These are phyloP conservation scores for Ambispora gerdemannii DNA, from an alignment of 192 early-diverging fungal genomes.

Conservation along the genomic window DNA sequence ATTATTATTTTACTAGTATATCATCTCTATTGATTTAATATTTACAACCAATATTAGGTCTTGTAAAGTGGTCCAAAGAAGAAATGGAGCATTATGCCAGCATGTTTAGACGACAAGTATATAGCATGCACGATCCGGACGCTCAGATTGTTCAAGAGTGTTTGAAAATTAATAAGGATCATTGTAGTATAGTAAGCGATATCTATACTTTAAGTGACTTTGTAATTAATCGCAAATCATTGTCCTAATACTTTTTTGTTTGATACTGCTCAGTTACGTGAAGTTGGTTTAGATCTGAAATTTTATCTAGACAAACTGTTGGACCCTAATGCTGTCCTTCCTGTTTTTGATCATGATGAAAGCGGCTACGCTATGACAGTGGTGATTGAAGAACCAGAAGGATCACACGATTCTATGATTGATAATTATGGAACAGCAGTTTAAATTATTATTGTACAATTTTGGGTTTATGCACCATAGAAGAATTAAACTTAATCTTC, in stretches of 20 bases:
- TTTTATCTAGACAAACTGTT: conserved; percentile 25
- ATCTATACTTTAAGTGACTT: neutral
- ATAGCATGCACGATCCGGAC: conserved; percentile 2
- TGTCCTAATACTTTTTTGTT: neutral
- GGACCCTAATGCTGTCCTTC: neutral
- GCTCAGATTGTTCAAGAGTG: conserved; percentile 3
- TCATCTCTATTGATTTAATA: neutral
- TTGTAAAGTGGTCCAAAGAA: conserved; percentile 88
- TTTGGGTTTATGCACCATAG: no score
- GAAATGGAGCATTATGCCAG: conserved; percentile 83
- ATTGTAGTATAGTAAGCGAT: conserved; percentile 22
- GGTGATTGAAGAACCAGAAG: neutral
- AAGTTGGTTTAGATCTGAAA: conserved; percentile 27
- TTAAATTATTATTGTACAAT: no score
- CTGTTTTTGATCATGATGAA: neutral
- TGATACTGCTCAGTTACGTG: neutral
- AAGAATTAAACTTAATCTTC: no score
- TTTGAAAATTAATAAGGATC: conserved; percentile 16
- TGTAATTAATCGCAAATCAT: neutral
- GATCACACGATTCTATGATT: no score
- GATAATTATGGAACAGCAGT: no score
- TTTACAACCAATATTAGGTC: conserved; percentile 44
- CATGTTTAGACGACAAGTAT: conserved; percentile 47
- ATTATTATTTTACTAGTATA: no score
- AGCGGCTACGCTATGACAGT: neutral